These are phyloP conservation scores for Saturnispora sanitii DNA, from an alignment of 805 yeast species.

Conservation along the genomic window DNA sequence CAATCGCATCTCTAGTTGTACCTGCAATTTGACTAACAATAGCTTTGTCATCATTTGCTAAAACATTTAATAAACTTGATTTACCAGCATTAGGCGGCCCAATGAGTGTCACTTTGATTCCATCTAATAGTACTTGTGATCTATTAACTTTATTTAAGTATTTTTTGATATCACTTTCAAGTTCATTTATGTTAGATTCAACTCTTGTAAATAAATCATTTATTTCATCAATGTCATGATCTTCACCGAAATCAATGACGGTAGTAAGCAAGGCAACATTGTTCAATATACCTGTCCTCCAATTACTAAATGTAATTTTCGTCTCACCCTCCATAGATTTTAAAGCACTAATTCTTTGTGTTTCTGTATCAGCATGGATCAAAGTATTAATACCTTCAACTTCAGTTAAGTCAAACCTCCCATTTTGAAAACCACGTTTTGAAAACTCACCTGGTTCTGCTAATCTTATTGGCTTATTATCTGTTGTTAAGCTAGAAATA, in stretches of 20 bases:
- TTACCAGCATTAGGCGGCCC: slow-evolving; percentile 98
- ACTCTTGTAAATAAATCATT: slow-evolving; percentile 45
- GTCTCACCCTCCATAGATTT: slow-evolving; percentile 64
- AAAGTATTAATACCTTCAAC: slow-evolving; percentile 83
- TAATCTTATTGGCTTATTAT: slow-evolving; percentile 45
- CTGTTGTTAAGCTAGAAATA: slow-evolving; percentile 43
- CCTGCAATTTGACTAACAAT: slow-evolving; percentile 90
- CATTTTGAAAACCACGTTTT: slow-evolving; percentile 73
- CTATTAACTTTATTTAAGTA: slow-evolving; percentile 40
- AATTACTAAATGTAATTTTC: slow-evolving; percentile 39
- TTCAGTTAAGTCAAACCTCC: slow-evolving; percentile 76
- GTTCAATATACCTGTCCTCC: slow-evolving; percentile 61
- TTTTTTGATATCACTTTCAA: slow-evolving; percentile 37
- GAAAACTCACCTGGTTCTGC: slow-evolving; percentile 96
- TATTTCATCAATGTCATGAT: slow-evolving; percentile 68
- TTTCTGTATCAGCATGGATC: slow-evolving; percentile 90
- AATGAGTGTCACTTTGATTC: slow-evolving; percentile 60
- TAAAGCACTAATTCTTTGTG: slow-evolving; percentile 69
- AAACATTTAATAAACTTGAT: slow-evolving; percentile 69
- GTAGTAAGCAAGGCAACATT: slow-evolving; percentile 75
- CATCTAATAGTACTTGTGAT: slow-evolving; percentile 57
- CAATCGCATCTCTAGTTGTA: slow-evolving; percentile 84
- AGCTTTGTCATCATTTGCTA: slow-evolving; percentile 75
- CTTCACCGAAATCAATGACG: slow-evolving; percentile 90
- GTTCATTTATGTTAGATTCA: slow-evolving; percentile 28